Conservation (phyloP, 2,329 filamentous ascomycete genomes). For the Ophiostoma tasmaniense region DNA sequence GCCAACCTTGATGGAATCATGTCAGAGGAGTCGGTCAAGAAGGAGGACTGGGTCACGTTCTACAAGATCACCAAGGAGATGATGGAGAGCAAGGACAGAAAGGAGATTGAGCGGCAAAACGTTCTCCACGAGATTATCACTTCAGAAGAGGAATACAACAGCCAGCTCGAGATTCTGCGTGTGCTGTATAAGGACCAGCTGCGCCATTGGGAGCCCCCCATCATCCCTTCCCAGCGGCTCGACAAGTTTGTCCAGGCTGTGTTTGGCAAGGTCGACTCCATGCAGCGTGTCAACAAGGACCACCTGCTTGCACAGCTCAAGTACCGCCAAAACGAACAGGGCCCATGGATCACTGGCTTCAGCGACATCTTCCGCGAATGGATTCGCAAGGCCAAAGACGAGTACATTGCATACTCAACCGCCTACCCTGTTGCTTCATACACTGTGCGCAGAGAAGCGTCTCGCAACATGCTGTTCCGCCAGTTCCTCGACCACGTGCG, state of each 20-base stretch:
- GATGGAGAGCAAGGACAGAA: constrained; percentile 62
- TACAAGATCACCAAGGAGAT: constrained; percentile 76
- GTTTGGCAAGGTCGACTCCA: constrained; percentile 82
- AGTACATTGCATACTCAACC: constrained; percentile 87
- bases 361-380: constrained; percentile 97
- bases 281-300: constrained; percentile 87
- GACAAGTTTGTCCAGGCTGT: constrained; percentile 75
- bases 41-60: constrained; percentile 81
- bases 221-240: constrained; percentile 70
- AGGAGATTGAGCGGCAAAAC: constrained; percentile 89
- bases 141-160: constrained; percentile 85
- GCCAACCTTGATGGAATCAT: constrained; percentile 73
- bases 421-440: constrained; percentile 78
- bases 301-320: constrained; percentile 88
- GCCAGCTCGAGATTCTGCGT: constrained; percentile 76
- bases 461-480: constrained; percentile 77
- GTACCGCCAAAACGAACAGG: constrained; percentile 93
- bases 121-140: constrained; percentile 92
- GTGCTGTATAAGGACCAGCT: constrained; percentile 80
- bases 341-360: constrained; percentile 87
- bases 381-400: constrained; percentile 84
- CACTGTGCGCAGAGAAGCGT: constrained; percentile 72
- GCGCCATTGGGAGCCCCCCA: constrained; percentile 60
- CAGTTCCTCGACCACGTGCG: constrained; percentile 76
- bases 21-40: constrained; percentile 58